Evolutionary conservation across 1,284 basidiomycete species (phyloP).

Genomic region (Phellinidium pouzarii): DNA sequence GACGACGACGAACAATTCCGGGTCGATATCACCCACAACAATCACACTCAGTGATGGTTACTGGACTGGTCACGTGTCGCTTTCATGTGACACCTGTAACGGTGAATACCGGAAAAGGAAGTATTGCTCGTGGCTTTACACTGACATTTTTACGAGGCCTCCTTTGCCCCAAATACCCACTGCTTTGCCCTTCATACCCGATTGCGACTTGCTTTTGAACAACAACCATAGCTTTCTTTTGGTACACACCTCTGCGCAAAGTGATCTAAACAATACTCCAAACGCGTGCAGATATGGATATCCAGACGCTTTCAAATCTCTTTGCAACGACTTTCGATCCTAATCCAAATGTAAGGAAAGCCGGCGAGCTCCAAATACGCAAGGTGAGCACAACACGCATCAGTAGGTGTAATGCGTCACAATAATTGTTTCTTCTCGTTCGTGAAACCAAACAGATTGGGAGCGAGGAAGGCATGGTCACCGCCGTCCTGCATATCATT

Average conservation of each 20-base stretch:
- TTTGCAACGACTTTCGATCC: conserved; percentile 74
- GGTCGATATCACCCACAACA: conserved; percentile 72
- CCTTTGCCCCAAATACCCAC: not conserved
- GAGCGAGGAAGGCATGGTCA: conserved; percentile 70
- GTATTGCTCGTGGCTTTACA: not conserved
- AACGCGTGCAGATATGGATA: conserved; percentile 50
- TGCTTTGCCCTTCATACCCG: not conserved
- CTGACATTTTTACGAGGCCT: not conserved
- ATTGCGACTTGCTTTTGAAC: not conserved
- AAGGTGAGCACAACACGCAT: conserved; percentile 44
- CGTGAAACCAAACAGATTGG: conserved; percentile 48
- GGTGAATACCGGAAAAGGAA: not conserved
- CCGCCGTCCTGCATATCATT: conserved; percentile 76
- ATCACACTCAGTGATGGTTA: conserved; percentile 31
- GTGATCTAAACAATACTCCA: not conserved
- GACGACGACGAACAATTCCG: conserved; percentile 67
- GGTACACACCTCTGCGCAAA: not conserved
- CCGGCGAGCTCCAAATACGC: conserved; percentile 77
- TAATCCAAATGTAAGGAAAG: conserved; percentile 80
- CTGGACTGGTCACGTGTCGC: no score
- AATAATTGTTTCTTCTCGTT: not conserved
- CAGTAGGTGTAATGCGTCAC: not conserved
- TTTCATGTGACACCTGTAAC: not conserved
- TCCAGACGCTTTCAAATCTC: conserved; percentile 67
- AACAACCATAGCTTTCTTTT: not conserved